Evolutionary conservation across 1,139 yeast genomes (phyloP).

Genomic region (Saccharomyces uvarum): DNA sequence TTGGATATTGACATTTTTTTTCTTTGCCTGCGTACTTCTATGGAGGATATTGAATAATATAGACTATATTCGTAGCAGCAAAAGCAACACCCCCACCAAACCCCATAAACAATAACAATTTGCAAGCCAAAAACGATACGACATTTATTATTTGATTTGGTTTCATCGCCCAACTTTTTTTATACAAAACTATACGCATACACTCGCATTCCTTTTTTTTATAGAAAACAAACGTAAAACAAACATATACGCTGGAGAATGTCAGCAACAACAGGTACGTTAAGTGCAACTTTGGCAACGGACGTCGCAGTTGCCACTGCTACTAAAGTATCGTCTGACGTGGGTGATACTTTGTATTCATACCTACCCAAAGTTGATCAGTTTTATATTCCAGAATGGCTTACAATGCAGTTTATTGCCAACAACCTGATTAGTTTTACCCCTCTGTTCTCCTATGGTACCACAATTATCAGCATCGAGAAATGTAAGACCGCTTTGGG

Average conservation of each 20-base stretch:
- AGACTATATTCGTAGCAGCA: not conserved
- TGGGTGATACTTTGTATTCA: conserved; percentile 20
- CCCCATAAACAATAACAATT: not conserved
- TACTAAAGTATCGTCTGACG: not conserved
- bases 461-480: conserved; percentile 66
- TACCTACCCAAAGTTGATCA: conserved; percentile 34
- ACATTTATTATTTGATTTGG: not conserved
- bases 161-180: not conserved
- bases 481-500: conserved; percentile 62
- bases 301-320: not conserved
- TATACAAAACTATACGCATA: not conserved
- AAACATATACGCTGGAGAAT: not conserved
- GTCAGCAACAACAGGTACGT: not conserved
- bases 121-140: not conserved
- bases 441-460: conserved; percentile 79
- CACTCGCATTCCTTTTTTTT: not conserved
- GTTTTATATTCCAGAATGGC: conserved; percentile 40
- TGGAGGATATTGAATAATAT: not conserved
- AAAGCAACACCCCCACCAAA: not conserved
- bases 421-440: conserved; percentile 53
- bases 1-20: not conserved
- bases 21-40: not conserved
- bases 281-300: not conserved
- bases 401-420: conserved; percentile 36
- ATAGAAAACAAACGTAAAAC: not conserved